Evolutionary conservation across 2,329 filamentous ascomycete genomes (phyloP).

Genomic region (Colletotrichum agaves): DNA sequence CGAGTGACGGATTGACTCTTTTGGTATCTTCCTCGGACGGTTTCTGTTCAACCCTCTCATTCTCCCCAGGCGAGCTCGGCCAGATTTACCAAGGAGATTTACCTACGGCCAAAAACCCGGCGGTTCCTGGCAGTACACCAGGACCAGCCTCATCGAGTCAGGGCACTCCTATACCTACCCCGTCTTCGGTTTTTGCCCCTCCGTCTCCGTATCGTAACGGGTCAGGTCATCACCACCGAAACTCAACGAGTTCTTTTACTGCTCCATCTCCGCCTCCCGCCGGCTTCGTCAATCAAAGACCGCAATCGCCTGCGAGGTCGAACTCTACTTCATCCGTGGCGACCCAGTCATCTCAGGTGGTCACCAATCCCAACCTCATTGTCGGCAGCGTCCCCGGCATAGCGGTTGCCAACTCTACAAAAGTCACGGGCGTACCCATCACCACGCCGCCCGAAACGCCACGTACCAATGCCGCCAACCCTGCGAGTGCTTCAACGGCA

Average conservation of each 20-base stretch:
- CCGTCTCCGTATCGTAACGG: conserved; percentile 66
- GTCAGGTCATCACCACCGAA: conserved; percentile 65
- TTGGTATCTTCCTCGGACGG: conserved; percentile 98
- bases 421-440: conserved; percentile 74
- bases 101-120: conserved; percentile 58
- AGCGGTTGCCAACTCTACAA: conserved; percentile 76
- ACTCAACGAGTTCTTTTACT: conserved; percentile 67
- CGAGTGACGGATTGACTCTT: conserved; percentile 66
- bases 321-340: conserved; percentile 85
- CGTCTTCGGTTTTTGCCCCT: conserved; percentile 71
- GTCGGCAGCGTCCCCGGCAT: conserved; percentile 81
- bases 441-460: conserved; percentile 94
- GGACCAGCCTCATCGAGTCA: conserved; percentile 61
- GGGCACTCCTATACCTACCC: conserved; percentile 76
- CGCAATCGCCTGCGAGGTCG: conserved; percentile 84
- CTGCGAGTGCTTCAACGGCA: neutral
- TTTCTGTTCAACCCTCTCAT: conserved; percentile 93
- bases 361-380: conserved; percentile 83
- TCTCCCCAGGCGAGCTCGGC: conserved; percentile 84
- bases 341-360: conserved; percentile 70
- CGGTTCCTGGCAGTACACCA: conserved; percentile 46
- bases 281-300: conserved; percentile 71
- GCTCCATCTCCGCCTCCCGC: conserved; percentile 68
- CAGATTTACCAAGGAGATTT: conserved; percentile 79
- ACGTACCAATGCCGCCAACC: conserved; percentile 54